Percentiles rank a stretch among this genome's conserved stretches.
Evolutionary conservation across 495 filamentous ascomycete species (phyloP).

Genomic region (Neurospora sp.): DNA sequence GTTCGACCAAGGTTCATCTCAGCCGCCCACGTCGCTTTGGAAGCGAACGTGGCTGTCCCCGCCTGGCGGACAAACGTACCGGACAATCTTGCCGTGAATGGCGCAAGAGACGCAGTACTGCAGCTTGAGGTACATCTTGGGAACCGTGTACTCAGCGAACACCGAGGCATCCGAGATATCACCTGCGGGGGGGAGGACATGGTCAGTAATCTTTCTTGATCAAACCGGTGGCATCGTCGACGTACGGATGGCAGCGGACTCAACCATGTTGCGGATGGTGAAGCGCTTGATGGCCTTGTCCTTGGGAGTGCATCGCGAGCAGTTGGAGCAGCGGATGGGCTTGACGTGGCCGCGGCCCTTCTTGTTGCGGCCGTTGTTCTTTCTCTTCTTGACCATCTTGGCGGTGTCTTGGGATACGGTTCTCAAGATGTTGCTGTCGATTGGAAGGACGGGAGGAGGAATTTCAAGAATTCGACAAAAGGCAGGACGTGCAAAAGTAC

Average conservation of each 20-base stretch:
- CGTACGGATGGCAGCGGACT: slow-evolving; percentile 98
- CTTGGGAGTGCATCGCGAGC: slow-evolving; percentile 98
- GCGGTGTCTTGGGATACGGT: slow-evolving; percentile 44
- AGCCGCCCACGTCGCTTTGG: slow-evolving; percentile 37
- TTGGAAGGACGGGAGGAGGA: slow-evolving; percentile 10
- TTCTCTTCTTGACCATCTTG: slow-evolving; percentile 99
- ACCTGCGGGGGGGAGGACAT: slow-evolving; percentile 44
- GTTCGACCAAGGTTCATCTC: slow-evolving; percentile 54
- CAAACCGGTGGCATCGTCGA: slow-evolving; percentile 16
- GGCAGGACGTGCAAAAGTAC: neutral
- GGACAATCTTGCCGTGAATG: slow-evolving; percentile 99
- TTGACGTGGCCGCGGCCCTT: slow-evolving; percentile 98
- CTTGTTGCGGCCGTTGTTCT: slow-evolving; percentile 99
- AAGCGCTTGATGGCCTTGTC: slow-evolving; percentile 99
- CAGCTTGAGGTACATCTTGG: slow-evolving; percentile 99
- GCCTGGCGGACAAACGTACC: slow-evolving; percentile 57
- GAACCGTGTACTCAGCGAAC: slow-evolving; percentile 97
- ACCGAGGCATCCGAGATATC: slow-evolving; percentile 99
- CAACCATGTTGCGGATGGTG: slow-evolving; percentile 99
- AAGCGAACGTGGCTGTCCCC: slow-evolving; percentile 25
- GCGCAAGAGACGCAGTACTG: slow-evolving; percentile 99
- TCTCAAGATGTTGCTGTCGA: slow-evolving; percentile 23
- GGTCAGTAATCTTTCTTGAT: slow-evolving; percentile 6
- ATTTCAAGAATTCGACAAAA: slow-evolving; percentile 20
- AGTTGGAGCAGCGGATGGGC: slow-evolving; percentile 99